Percentiles rank a stretch among this genome's conserved stretches.
Evolutionary conservation across 2,329 filamentous ascomycete genomes (phyloP).

Genomic region (Aaosphaeria arxii): DNA sequence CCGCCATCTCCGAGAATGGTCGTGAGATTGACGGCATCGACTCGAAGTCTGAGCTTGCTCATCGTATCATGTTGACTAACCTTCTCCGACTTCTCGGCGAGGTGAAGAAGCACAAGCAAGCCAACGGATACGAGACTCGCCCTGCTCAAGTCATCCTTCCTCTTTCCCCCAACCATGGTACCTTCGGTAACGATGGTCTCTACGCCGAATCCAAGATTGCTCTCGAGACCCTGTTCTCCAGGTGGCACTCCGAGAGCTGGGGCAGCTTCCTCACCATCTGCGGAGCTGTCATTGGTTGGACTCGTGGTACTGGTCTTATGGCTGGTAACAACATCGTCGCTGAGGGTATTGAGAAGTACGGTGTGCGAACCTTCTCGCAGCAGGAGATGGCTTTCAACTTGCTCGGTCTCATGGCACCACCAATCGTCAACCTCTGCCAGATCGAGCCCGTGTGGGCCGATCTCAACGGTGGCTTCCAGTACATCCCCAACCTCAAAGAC

Average conservation of each 20-base stretch:
- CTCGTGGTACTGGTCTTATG: slow-evolving; percentile 97
- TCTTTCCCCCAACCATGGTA: slow-evolving; percentile 95
- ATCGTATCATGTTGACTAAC: slow-evolving; percentile 99
- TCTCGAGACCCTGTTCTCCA: slow-evolving; percentile 95
- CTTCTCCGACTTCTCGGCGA: slow-evolving; percentile 84
- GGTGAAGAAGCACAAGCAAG: slow-evolving; percentile 87
- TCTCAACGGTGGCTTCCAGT: slow-evolving; percentile 95
- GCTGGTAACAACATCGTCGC: slow-evolving; percentile 96
- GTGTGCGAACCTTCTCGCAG: slow-evolving; percentile 97
- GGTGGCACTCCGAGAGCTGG: slow-evolving; percentile 98
- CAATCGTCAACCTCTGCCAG: slow-evolving; percentile 94
- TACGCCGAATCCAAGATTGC: slow-evolving; percentile 98
- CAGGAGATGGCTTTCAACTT: slow-evolving; percentile 99
- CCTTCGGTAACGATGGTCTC: slow-evolving; percentile 94
- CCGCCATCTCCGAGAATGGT: slow-evolving; percentile 95
- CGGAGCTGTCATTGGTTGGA: slow-evolving; percentile 98
- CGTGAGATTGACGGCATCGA: slow-evolving; percentile 96
- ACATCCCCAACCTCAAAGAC: slow-evolving; percentile 92
- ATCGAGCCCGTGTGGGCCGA: slow-evolving; percentile 94
- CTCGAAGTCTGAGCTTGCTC: slow-evolving; percentile 94
- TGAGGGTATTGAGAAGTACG: slow-evolving; percentile 93
- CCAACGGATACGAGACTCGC: slow-evolving; percentile 86
- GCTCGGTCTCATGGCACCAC: slow-evolving; percentile 90
- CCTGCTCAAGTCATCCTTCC: slow-evolving; percentile 96
- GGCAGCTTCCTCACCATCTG: slow-evolving; percentile 96